A percentile compares a stretch with the other conserved stretches of the same genome.
Evolutionary conservation across 2,329 filamentous ascomycete genomes (phyloP).

Genomic region (Parastagonospora nodorum): DNA sequence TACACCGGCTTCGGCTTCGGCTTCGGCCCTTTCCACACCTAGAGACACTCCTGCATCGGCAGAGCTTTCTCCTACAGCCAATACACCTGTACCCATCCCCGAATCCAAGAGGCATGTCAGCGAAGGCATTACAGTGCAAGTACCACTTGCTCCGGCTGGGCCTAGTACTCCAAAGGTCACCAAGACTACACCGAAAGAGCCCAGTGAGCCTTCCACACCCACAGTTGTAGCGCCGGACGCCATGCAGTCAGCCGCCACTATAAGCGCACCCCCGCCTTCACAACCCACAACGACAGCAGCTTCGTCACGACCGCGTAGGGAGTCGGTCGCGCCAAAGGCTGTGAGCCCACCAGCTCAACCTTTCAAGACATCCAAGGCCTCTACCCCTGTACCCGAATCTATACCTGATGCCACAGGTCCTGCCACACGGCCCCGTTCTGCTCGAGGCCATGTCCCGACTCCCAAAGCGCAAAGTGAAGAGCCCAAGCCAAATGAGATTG

Average conservation of each 20-base stretch:
- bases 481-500: conserved; percentile 48
- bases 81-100: conserved; percentile 15
- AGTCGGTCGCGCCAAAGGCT: conserved; percentile 36
- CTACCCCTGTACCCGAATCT: conserved; percentile 21
- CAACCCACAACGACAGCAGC: conserved; percentile 32
- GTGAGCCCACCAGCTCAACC: conserved; percentile 27
- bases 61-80: conserved; percentile 17
- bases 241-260: conserved; percentile 2
- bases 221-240: conserved; percentile 14
- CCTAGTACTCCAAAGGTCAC: conserved; percentile 35
- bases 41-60: conserved; percentile 11
- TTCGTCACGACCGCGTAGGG: conserved; percentile 41
- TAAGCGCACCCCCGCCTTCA: conserved; percentile 8
- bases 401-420: conserved; percentile 15
- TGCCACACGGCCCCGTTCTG: conserved; percentile 41
- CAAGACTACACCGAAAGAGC: conserved; percentile 13
- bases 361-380: conserved; percentile 23
- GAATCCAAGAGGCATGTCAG: conserved; percentile 24
- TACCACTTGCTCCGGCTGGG: conserved; percentile 54
- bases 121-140: conserved; percentile 30
- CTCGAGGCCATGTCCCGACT: conserved; percentile 45
- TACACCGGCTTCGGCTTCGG: conserved; percentile 16
- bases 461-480: conserved; percentile 57
- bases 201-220: conserved; percentile 24
- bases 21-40: conserved; percentile 14